These are phyloP conservation scores for Trametes cinnabarina DNA, from an alignment of 768 basidiomycete species.

Conservation along the genomic window DNA sequence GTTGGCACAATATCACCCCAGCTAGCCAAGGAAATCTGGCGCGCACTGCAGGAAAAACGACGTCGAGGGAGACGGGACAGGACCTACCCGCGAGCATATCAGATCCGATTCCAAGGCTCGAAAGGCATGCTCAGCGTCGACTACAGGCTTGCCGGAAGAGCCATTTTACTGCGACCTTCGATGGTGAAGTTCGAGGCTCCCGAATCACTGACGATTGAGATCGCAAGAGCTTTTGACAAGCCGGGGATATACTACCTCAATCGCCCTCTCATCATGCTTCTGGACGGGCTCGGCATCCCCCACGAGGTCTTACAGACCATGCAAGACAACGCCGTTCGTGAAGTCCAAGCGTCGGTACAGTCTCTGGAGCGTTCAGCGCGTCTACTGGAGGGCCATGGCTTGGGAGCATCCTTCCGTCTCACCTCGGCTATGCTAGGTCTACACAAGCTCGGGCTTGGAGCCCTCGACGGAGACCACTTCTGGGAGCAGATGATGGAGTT, in stretches of 20 bases:
- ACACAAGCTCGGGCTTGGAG: slow-evolving; percentile 44
- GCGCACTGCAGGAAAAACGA: slow-evolving; percentile 38
- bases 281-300: slow-evolving; percentile 56
- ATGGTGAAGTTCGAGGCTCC: slow-evolving; percentile 69
- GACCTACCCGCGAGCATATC: slow-evolving; percentile 49
- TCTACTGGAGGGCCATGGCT: slow-evolving; percentile 54
- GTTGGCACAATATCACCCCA: slow-evolving; percentile 61
- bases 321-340: slow-evolving; percentile 50
- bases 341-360: slow-evolving; percentile 42
- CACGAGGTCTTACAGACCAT: slow-evolving; percentile 51
- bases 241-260: slow-evolving; percentile 59
- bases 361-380: slow-evolving; percentile 45
- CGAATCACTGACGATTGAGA: slow-evolving; percentile 50
- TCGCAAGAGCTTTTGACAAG: slow-evolving; percentile 61
- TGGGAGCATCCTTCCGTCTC: slow-evolving; percentile 56
- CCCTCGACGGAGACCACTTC: slow-evolving; percentile 42
- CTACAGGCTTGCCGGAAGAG: slow-evolving; percentile 45
- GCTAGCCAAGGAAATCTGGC: slow-evolving; percentile 49
- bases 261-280: slow-evolving; percentile 65
- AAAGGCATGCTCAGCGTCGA: slow-evolving; percentile 69
- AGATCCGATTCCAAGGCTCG: slow-evolving; percentile 61
- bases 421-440: slow-evolving; percentile 51
- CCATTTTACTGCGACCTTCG: slow-evolving; percentile 51
- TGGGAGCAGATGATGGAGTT: slow-evolving; percentile 52
- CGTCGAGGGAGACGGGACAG: slow-evolving; percentile 36